Base-by-base conservation (phyloP, 148 eudicot species). In the Oxyria digyna region DNA sequence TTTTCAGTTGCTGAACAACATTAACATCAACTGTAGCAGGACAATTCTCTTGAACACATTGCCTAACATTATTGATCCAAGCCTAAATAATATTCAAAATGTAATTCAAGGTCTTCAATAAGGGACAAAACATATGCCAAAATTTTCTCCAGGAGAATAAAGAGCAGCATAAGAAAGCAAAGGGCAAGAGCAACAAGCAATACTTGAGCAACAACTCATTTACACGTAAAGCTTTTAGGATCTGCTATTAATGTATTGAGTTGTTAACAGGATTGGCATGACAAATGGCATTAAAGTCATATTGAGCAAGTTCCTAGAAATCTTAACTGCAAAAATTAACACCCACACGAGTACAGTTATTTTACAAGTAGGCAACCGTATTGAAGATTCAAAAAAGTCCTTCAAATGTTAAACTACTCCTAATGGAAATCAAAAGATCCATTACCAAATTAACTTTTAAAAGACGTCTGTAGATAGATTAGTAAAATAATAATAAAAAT, bases 1-100 rank as follows among this genome's bases (percentile, higher is more conserved):
- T 42, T 72, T 89, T 84, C 79, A 95, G 74, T 52, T 82, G 79
- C 73, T 76, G 77, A 69, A 95, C 85, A 49, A 74, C 46, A 74
- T 82, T 83, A 62, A 82, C 71, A 72, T 88, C 89, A 55, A 95
- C 72, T 29, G 85, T 66, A 73, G 85, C 85, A 79, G 91, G 81
- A 64, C 75, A 50, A 68, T 75, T 85, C 81, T 87, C 91, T 54
- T 70, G 55, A 49, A 79, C 62, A 77, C 97, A 91, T 68, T 78
- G 81, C 74, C 82, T 81, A 24, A 80, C 88, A 57, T 72, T 80
- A n/a, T 78, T 83, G 67, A 75, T 67, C 96, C 96, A 95, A 18
- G 67, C 78, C 99, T 95, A 66, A 40, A 78, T 15, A 55, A 50
- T 27, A 69, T 66, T 9, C 69, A 66, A 23, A 35, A 66, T 18